phyloP scores from a whole-genome alignment of 306 rosid genomes.

The Rubus parviflorus region DNA sequence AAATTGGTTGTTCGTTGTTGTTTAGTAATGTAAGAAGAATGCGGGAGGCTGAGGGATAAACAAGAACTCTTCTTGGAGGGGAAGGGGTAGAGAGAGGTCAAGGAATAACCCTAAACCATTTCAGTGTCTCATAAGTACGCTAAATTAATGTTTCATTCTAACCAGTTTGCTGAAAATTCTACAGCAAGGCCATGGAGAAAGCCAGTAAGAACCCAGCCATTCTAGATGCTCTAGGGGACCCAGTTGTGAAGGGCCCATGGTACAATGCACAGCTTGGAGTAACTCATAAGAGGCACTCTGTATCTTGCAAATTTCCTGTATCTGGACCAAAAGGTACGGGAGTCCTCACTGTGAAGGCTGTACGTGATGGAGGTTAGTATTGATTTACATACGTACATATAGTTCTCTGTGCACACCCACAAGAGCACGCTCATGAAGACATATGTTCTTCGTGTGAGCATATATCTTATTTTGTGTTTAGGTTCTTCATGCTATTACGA shows the following conservation, averaged over 20 bases:
- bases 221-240: constrained; percentile 84
- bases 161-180: constrained; percentile 15
- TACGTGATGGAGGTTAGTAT: constrained; percentile 74
- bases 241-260: constrained; percentile 89
- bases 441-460: not conserved
- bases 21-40: not conserved
- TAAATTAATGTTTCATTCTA: not conserved
- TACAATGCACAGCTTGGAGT: constrained; percentile 95
- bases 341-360: constrained; percentile 79
- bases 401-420: not conserved
- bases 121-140: not conserved
- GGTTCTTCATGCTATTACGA: not conserved
- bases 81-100: not conserved
- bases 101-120: not conserved
- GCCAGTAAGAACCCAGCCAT: constrained; percentile 56
- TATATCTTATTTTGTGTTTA: not conserved
- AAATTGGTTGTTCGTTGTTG: not conserved
- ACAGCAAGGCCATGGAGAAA: constrained; percentile 91
- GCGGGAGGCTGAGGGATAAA: not conserved
- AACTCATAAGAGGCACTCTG: constrained; percentile 81
- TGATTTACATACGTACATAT: not conserved
- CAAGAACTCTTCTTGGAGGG: not conserved
- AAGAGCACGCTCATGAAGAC: not conserved
- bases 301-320: constrained; percentile 88
- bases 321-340: constrained; percentile 85